Base-by-base conservation (phyloP, 306 rosid species). In the Biancaea sappan region DNA sequence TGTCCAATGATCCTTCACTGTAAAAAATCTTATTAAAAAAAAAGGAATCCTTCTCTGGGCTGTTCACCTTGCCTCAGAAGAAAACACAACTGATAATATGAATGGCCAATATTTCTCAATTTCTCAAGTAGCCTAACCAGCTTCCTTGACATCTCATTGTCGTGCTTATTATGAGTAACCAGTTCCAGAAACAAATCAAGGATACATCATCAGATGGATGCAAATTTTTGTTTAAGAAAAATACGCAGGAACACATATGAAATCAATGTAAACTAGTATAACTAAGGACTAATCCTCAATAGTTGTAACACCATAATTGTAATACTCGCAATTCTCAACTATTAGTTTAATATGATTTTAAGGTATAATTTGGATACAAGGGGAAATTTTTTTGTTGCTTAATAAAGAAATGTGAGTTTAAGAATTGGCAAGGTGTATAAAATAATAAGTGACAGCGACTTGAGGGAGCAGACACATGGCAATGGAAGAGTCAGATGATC, bases 1-100 rank as follows among this genome's bases (percentile, higher is more conserved):
- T 92, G 77, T 94, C 99, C 88, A 94, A 60, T 22, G 99, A 94
- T 34, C 99, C 99, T 94, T n/a, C n/a, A n/a, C n/a, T n/a, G n/a
- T n/a, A n/a, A n/a, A n/a, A n/a, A n/a, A n/a, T n/a, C n/a, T n/a
- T n/a, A n/a, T n/a, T n/a, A n/a, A 44, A 95, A 93, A 2, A 92
- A 71, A 56, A 95, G 96, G 84, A 83, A 82, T 51, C 99, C 97
- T 86, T 95, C 99, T 75, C 88, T 88, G 62, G 98, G 98, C 43
- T 95, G 98, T 79, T 95, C 98, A 8, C 99, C 98, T 88, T 92
- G 99, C 87, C 99, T 88, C 80, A 95, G 96, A 83, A 95, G 97
- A 67, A 83, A 84, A 76, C 91, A 82, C 69, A 86, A 72, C 76
- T 83, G 97, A 83, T 83, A 84, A 69, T 87, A 86, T 52, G 94